Evolutionary conservation across 345 rosid species (phyloP).

Genomic region (Aurinia saxatilis): DNA sequence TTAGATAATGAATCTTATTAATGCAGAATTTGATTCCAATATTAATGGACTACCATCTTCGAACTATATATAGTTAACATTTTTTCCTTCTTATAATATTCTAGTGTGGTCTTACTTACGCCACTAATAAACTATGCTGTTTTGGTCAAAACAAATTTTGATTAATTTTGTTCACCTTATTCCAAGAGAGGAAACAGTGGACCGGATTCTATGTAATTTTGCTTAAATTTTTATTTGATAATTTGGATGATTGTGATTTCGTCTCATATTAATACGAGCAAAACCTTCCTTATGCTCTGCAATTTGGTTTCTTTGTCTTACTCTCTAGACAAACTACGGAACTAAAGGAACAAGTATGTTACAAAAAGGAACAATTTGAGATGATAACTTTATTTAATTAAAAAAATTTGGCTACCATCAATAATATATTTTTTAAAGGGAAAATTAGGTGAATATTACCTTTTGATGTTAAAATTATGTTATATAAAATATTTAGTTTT

Average conservation of each 20-base stretch:
- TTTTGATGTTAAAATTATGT: too few relatives aligned
- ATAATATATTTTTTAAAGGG: background rate
- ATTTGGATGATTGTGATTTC: slow-evolving; percentile 6
- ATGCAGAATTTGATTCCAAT: slow-evolving; percentile 29
- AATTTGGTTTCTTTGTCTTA: slow-evolving; percentile 24
- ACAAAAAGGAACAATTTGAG: background rate
- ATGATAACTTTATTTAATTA: background rate
- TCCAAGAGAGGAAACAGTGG: slow-evolving; percentile 15
- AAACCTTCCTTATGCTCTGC: slow-evolving; percentile 7
- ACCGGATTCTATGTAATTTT: slow-evolving; percentile 27
- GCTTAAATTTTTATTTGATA: background rate
- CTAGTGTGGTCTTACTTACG: slow-evolving; percentile 22
- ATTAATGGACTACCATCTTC: slow-evolving; percentile 28
- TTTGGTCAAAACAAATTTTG: slow-evolving; percentile 14
- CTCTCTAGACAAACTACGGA: slow-evolving; percentile 14
- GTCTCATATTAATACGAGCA: background rate
- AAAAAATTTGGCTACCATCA: background rate
- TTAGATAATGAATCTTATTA: slow-evolving; percentile 10
- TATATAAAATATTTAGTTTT: too few relatives aligned
- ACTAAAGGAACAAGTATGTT: slow-evolving; percentile 10
- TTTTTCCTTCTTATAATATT: slow-evolving; percentile 7
- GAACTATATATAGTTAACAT: slow-evolving; percentile 19
- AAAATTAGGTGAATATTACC: too few relatives aligned
- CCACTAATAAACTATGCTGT: slow-evolving; percentile 19
- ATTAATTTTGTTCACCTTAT: background rate